Evolutionary conservation across 2,329 filamentous ascomycete genomes (phyloP).

Genomic region (Alternaria alternata): DNA sequence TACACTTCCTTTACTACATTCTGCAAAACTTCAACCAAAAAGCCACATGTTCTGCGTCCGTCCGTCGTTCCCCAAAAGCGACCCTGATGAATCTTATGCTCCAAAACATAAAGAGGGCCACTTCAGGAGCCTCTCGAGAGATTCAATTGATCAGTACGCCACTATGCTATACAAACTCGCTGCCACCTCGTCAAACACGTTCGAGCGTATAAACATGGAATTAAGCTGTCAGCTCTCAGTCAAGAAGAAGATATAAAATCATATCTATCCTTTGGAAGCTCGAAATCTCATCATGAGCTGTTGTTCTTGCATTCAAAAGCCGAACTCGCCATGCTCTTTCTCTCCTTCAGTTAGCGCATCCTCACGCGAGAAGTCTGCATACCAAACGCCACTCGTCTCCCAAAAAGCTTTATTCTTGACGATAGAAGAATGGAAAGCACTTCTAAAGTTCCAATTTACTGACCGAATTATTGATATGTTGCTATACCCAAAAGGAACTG

Average conservation of each 20-base stretch:
- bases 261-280: not conserved
- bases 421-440: not conserved
- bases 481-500: not conserved
- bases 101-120: rapidly evolving
- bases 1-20: too few species aligned
- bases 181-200: too few species aligned
- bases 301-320: not conserved
- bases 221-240: too few species aligned
- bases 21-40: too few species aligned
- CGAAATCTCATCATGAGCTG: not conserved
- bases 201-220: too few species aligned
- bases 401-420: not conserved
- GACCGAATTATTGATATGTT: not conserved
- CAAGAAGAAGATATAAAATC: too few species aligned
- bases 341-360: not conserved
- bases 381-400: not conserved
- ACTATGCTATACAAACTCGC: too few species aligned
- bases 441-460: not conserved
- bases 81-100: too few species aligned
- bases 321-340: not conserved
- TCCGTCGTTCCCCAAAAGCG: too few species aligned
- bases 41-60: too few species aligned
- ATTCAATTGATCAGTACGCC: too few species aligned
- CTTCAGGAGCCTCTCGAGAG: too few species aligned
- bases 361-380: not conserved